phyloP scores from a whole-genome alignment of 176 grass and related monocot species.

The Hyparrhenia diplandra region DNA sequence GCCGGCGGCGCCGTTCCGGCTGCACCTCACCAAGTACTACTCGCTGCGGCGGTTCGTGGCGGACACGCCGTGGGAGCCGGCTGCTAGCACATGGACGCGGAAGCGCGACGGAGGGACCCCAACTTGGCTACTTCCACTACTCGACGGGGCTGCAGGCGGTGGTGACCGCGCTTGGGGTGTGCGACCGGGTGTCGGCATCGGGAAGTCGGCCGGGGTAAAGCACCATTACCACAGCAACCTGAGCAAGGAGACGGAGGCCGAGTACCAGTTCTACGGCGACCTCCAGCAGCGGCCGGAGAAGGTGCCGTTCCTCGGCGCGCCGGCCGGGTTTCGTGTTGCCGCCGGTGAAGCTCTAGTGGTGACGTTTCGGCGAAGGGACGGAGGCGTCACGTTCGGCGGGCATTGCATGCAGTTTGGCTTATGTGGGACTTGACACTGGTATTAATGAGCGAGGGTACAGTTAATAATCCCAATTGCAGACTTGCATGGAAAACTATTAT shows the following conservation, averaged over 20 bases:
- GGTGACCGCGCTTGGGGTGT: conserved; percentile 52
- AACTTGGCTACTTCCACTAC: conserved; percentile 78
- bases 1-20: conserved; percentile 26
- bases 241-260: conserved; percentile 52
- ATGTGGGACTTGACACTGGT: too few relatives aligned
- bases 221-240: conserved; percentile 63
- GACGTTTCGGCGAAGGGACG: background rate
- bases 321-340: background rate
- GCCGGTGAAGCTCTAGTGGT: conserved; percentile 25
- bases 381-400: too few relatives aligned
- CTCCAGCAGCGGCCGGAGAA: conserved; percentile 30
- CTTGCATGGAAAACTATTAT: too few relatives aligned
- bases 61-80: conserved; percentile 30
- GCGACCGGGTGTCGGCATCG: conserved; percentile 60
- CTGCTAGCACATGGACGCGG: conserved; percentile 31
- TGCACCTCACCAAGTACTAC: conserved; percentile 75
- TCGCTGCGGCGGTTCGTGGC: conserved; percentile 64
- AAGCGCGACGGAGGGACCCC: conserved; percentile 31
- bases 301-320: conserved; percentile 44
- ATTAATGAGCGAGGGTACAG: too few relatives aligned
- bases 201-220: conserved; percentile 36
- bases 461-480: too few relatives aligned
- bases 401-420: too few relatives aligned
- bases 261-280: conserved; percentile 54
- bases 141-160: conserved; percentile 80